Evolutionary conservation across 495 filamentous ascomycete genomes (phyloP).

Genomic region (Hypoxylon trugodes): DNA sequence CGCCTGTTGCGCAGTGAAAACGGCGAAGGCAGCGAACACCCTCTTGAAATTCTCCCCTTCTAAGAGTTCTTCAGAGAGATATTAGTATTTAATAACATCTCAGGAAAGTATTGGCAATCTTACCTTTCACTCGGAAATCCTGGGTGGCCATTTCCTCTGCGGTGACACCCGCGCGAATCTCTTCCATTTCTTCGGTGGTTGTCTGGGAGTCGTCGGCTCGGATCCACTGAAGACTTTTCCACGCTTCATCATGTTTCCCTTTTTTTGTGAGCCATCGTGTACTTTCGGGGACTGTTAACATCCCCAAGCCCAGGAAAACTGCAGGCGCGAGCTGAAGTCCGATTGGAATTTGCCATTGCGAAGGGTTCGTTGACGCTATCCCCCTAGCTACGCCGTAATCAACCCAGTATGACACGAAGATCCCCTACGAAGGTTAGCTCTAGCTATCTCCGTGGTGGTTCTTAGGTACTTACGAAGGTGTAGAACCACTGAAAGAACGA

Average conservation of each 20-base stretch:
- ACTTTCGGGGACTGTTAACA: conserved; percentile 57
- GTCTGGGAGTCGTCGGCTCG: conserved; percentile 51
- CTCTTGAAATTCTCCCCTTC: conserved; percentile 47
- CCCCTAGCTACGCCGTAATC: conserved; percentile 56
- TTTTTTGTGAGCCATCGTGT: conserved; percentile 61
- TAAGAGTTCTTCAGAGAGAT: conserved; percentile 43
- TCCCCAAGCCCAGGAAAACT: conserved; percentile 54
- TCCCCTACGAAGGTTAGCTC: conserved; percentile 44
- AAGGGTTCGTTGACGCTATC: conserved; percentile 39
- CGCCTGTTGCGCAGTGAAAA: conserved; percentile 60
- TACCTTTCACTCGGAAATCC: conserved; percentile 37
- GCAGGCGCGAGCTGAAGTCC: conserved; percentile 59
- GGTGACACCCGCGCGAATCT: conserved; percentile 48
- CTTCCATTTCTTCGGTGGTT: conserved; percentile 51
- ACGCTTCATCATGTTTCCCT: conserved; percentile 56
- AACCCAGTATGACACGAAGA: conserved; percentile 62
- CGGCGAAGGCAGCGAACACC: conserved; percentile 52
- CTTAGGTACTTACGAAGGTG: conserved; percentile 37
- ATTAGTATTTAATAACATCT: neutral
- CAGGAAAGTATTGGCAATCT: neutral
- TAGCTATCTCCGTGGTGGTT: too few species aligned
- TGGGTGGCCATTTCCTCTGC: conserved; percentile 48
- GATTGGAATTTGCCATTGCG: conserved; percentile 64
- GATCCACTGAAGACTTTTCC: conserved; percentile 57
- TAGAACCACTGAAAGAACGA: conserved; percentile 53